Conservation (phyloP, 1,284 basidiomycete species). For the Rhodotorula mucilaginosa region DNA sequence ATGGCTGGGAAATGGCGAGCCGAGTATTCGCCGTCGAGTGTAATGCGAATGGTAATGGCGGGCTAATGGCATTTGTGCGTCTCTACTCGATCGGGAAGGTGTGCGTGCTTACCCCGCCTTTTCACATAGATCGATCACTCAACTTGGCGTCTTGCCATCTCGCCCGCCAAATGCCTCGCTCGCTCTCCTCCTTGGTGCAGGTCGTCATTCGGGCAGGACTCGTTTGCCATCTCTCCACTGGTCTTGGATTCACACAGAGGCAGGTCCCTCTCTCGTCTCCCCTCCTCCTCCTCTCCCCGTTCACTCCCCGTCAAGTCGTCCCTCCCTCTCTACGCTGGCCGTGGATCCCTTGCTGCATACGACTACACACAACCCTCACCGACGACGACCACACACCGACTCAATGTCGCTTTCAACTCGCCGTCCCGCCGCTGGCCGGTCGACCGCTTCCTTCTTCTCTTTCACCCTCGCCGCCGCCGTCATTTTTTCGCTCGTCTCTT, state of each 20-base stretch:
- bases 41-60: not conserved
- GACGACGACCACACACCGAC: not conserved
- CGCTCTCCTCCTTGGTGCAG: constrained; percentile 5
- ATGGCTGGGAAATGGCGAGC: not conserved
- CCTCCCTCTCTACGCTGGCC: too few species aligned
- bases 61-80: not conserved
- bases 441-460: not conserved
- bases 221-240: constrained; percentile 1
- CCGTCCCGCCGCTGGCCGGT: not conserved
- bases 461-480: constrained; percentile 9
- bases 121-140: constrained; percentile 1
- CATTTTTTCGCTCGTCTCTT: constrained; percentile 19
- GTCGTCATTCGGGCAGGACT: too few species aligned
- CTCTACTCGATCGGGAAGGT: too few species aligned
- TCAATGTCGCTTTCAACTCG: not conserved
- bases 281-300: not conserved
- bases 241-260: not conserved
- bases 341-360: too few species aligned
- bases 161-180: not conserved
- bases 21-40: too few species aligned
- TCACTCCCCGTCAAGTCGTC: not conserved
- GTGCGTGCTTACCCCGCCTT: too few species aligned
- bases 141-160: not conserved
- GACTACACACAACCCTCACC: too few species aligned
- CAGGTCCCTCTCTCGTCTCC: not conserved